These are phyloP conservation scores for Eimeria praecox DNA, from an alignment of 169 alveolate genomes.

Conservation along the genomic window DNA sequence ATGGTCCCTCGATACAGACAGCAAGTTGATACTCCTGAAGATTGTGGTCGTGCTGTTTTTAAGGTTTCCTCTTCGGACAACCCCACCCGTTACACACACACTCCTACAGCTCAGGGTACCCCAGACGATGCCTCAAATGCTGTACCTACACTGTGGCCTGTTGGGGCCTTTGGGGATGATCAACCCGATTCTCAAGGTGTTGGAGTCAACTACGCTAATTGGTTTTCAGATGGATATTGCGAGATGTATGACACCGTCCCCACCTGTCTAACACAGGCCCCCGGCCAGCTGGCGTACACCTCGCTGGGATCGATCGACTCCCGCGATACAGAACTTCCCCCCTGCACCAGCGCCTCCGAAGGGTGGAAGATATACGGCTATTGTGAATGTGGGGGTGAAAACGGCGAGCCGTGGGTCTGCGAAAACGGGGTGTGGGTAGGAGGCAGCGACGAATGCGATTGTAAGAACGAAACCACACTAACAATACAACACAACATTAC, in stretches of 20 bases:
- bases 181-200: constrained; percentile 72
- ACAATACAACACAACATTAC: no score
- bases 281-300: constrained; percentile 37
- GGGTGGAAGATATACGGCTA: constrained; percentile 42
- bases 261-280: constrained; percentile 60
- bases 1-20: constrained; percentile 16
- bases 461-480: background rate
- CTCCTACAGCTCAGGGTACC: constrained; percentile 17
- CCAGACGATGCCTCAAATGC: background rate
- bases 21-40: constrained; percentile 15
- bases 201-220: constrained; percentile 76
- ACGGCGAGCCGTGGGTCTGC: background rate
- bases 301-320: constrained; percentile 55
- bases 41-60: constrained; percentile 49
- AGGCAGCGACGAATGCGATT: constrained; percentile 27
- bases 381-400: constrained; percentile 33
- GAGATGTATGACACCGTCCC: constrained; percentile 79
- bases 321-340: constrained; percentile 61
- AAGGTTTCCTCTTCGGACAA: constrained; percentile 39
- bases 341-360: constrained; percentile 30
- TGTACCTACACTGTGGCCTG: constrained; percentile 64
- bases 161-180: constrained; percentile 54
- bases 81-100: constrained; percentile 67
- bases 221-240: constrained; percentile 41
- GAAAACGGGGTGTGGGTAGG: constrained; percentile 28